Evolutionary conservation across 2,329 filamentous ascomycete species (phyloP).

Genomic region (Coniochaeta pulveracea): DNA sequence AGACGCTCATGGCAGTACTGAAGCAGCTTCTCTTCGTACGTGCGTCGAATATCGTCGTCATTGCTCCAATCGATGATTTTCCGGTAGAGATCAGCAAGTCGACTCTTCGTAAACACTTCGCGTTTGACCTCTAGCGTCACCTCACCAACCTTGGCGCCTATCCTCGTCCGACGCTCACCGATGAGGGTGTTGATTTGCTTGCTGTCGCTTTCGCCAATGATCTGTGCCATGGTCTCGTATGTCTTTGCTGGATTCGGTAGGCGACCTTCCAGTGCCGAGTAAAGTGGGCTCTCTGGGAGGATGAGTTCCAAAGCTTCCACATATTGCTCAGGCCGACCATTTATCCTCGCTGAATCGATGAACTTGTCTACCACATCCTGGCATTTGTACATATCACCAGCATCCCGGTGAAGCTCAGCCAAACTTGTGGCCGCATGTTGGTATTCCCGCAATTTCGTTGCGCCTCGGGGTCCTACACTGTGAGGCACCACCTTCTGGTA

Average conservation of each 20-base stretch:
- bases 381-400: constrained; percentile 51
- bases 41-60: constrained; percentile 74
- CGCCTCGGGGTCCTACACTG: no score
- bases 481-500: constrained; percentile 68
- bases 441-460: constrained; percentile 63
- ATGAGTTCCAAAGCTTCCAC: constrained; percentile 65
- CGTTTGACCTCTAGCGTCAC: constrained; percentile 81
- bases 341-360: constrained; percentile 57
- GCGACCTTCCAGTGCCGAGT: constrained; percentile 71
- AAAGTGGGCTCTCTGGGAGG: constrained; percentile 72
- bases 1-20: constrained; percentile 71
- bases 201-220: constrained; percentile 77
- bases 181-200: constrained; percentile 84
- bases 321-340: constrained; percentile 64
- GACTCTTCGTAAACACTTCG: constrained; percentile 67
- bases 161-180: constrained; percentile 73
- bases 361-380: constrained; percentile 70
- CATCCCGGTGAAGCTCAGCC: constrained; percentile 60
- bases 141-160: constrained; percentile 73
- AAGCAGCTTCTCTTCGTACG: constrained; percentile 84
- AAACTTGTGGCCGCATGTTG: constrained; percentile 61
- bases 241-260: constrained; percentile 70
- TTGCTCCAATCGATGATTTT: constrained; percentile 81
- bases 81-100: constrained; percentile 69
- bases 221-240: constrained; percentile 72